These are phyloP conservation scores for Sporothrix dimorphospora DNA, from an alignment of 2,329 filamentous ascomycete genomes.

Conservation along the genomic window DNA sequence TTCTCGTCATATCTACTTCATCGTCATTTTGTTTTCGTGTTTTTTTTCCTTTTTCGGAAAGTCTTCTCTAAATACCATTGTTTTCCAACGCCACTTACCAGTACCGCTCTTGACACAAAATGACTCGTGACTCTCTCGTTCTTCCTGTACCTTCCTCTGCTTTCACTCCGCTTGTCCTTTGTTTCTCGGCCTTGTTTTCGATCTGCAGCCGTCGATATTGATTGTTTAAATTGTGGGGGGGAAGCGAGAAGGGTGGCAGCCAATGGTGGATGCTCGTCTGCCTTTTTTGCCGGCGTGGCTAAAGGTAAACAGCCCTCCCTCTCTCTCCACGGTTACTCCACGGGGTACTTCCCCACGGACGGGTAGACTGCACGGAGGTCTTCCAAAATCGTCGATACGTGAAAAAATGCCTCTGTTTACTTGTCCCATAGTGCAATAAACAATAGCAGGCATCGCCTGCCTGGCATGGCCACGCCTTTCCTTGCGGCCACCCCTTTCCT, in stretches of 20 bases:
- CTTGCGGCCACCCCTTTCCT: background rate
- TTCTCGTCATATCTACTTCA: no score
- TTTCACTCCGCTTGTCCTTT: background rate
- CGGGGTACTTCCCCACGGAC: background rate
- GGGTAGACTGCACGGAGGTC: no score
- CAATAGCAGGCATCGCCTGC: background rate
- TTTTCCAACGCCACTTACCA: background rate
- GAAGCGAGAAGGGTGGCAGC: background rate
- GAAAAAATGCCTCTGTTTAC: constrained; percentile 15
- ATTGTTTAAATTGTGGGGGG: constrained; percentile 5
- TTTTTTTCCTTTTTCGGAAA: no score
- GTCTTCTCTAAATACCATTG: background rate
- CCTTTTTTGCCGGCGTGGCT: constrained; percentile 20
- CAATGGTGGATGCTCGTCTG: background rate
- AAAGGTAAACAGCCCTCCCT: constrained; percentile 5
- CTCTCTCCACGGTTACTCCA: background rate
- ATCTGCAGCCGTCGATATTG: background rate
- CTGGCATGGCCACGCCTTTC: background rate
- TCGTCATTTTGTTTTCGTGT: no score
- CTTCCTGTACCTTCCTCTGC: no score
- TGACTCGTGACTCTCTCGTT: background rate
- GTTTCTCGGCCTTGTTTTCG: constrained; percentile 5
- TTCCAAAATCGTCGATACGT: background rate
- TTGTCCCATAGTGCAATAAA: background rate
- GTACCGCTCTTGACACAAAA: background rate